A percentile compares a stretch with the other conserved stretches of the same genome.
Conservation (phyloP, 257 asterid genomes). For the Solanum okadae region DNA sequence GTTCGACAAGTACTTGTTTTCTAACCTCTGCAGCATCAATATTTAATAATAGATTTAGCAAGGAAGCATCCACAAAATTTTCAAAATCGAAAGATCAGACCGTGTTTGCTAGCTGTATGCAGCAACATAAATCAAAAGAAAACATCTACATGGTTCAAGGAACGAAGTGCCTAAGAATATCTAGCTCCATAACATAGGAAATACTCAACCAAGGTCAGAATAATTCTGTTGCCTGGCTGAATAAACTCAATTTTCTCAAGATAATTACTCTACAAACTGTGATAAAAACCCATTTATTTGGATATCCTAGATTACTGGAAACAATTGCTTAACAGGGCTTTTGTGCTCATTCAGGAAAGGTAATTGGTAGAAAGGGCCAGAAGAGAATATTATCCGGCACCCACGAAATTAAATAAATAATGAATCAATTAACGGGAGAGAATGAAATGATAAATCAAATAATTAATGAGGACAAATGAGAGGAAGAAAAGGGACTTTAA, state of each 20-base stretch:
- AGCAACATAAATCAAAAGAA: background rate
- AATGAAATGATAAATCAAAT: background rate
- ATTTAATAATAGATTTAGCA: background rate
- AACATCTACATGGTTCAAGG: background rate
- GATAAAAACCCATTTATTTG: background rate
- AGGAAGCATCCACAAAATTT: background rate
- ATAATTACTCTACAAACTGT: background rate
- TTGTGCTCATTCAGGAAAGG: background rate
- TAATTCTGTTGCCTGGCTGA: background rate
- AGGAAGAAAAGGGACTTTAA: background rate
- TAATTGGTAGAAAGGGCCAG: background rate
- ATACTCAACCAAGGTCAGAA: background rate
- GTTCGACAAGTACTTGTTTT: constrained; percentile 62
- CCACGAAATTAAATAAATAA: background rate
- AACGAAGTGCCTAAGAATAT: background rate
- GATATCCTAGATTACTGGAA: background rate
- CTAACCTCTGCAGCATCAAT: constrained; percentile 54
- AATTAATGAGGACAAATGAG: background rate
- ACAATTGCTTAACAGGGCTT: background rate
- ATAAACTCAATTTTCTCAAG: background rate
- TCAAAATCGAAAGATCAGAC: background rate
- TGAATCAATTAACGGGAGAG: background rate
- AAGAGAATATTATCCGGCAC: background rate
- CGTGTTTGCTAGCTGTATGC: background rate
- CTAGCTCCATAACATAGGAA: background rate